Evolutionary conservation across 352 stramenopile species (phyloP).

Genomic region (Globisporangium uncinulatum): DNA sequence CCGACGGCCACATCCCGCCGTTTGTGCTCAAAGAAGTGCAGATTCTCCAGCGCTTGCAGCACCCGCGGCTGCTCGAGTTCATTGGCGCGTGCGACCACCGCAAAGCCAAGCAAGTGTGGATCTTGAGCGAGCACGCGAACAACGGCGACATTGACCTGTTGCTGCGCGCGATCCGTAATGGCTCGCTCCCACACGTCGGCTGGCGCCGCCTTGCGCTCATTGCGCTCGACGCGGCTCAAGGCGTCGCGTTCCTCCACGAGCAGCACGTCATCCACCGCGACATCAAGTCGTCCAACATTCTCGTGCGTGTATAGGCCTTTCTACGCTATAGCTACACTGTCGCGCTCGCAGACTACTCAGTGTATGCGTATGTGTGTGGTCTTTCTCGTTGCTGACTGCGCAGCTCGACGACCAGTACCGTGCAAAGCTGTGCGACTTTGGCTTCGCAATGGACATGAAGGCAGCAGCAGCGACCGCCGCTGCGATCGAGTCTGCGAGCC

Average conservation of each 20-base stretch:
- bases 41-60: slow-evolving; percentile 55
- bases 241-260: slow-evolving; percentile 95
- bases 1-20: slow-evolving; percentile 52
- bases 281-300: slow-evolving; percentile 87
- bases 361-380: not conserved
- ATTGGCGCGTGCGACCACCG: slow-evolving; percentile 64
- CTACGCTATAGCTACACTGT: not conserved
- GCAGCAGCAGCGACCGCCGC: slow-evolving; percentile 7
- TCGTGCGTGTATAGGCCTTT: slow-evolving; percentile 18
- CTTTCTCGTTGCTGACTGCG: not conserved
- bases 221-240: slow-evolving; percentile 76
- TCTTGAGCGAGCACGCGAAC: slow-evolving; percentile 75
- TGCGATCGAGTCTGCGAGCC: slow-evolving; percentile 19
- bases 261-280: slow-evolving; percentile 76
- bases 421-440: slow-evolving; percentile 83
- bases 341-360: no score
- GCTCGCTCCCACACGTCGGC: slow-evolving; percentile 37
- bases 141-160: slow-evolving; percentile 72
- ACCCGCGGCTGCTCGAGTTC: slow-evolving; percentile 74
- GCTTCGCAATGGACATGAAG: slow-evolving; percentile 75
- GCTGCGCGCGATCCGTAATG: slow-evolving; percentile 49
- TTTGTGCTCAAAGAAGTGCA: slow-evolving; percentile 80
- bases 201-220: slow-evolving; percentile 63
- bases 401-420: slow-evolving; percentile 59
- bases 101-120: slow-evolving; percentile 73